Evolutionary conservation across 164 flowering plant genomes (phyloP).

Genomic region (Chimonanthus praecox): DNA sequence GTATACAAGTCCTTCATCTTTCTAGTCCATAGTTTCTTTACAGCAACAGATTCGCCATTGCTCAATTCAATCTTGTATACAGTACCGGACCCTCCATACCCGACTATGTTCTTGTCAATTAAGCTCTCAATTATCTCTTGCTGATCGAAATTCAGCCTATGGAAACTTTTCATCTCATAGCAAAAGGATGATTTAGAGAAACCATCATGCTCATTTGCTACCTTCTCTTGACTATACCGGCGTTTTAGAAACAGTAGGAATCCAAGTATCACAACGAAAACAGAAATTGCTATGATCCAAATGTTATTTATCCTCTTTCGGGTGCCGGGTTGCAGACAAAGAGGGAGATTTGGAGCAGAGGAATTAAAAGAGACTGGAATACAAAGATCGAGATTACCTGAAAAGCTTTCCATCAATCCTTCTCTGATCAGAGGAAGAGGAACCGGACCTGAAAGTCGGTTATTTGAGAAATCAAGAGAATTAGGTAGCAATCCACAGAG

Average conservation of each 20-base stretch:
- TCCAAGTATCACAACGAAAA: slow-evolving; percentile 43
- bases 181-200: slow-evolving; percentile 47
- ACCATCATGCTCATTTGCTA: slow-evolving; percentile 38
- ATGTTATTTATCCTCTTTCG: slow-evolving; percentile 34
- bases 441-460: slow-evolving; percentile 70
- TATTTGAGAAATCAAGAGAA: slow-evolving; percentile 74
- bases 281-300: slow-evolving; percentile 54
- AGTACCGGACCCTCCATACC: slow-evolving; percentile 90
- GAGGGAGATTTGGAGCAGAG: slow-evolving; percentile 36
- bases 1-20: slow-evolving; percentile 43
- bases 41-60: slow-evolving; percentile 71
- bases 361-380: slow-evolving; percentile 32
- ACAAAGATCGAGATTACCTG: slow-evolving; percentile 77
- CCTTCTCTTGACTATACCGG: slow-evolving; percentile 31
- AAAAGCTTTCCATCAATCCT: slow-evolving; percentile 64
- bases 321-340: slow-evolving; percentile 34
- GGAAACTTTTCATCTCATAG: slow-evolving; percentile 75
- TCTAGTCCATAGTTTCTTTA: slow-evolving; percentile 74
- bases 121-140: slow-evolving; percentile 61
- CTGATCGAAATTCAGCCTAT: slow-evolving; percentile 55
- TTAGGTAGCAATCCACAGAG: slow-evolving; percentile 59
- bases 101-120: slow-evolving; percentile 81
- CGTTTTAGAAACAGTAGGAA: slow-evolving; percentile 43
- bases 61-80: slow-evolving; percentile 72
- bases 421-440: slow-evolving; percentile 54